Percentiles rank a stretch among this genome's conserved stretches.
phyloP scores from a whole-genome alignment of 208 protist genomes.

The Crithidia acanthocephali region DNA sequence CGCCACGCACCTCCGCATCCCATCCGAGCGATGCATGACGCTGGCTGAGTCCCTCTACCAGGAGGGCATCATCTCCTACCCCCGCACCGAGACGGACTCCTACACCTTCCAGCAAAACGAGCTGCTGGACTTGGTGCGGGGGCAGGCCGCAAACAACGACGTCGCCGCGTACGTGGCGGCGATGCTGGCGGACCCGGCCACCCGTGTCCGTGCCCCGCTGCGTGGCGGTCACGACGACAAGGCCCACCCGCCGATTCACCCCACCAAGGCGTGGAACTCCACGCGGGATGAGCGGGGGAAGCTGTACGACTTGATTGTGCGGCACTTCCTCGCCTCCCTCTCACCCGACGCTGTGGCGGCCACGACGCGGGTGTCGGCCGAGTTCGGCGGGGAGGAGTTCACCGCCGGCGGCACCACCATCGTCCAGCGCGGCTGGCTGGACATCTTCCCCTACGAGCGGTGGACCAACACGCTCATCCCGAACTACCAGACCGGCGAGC shows the following conservation, averaged over 20 bases:
- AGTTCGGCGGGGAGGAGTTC: slow-evolving; percentile 89
- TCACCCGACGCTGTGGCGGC: slow-evolving; percentile 91
- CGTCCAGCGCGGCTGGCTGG: slow-evolving; percentile 93
- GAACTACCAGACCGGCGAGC: slow-evolving; percentile 88
- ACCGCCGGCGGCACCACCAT: slow-evolving; percentile 90
- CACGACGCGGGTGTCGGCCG: slow-evolving; percentile 84
- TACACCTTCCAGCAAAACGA: slow-evolving; percentile 92
- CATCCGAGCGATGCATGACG: slow-evolving; percentile 96
- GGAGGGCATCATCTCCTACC: slow-evolving; percentile 95
- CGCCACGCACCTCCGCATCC: slow-evolving; percentile 92
- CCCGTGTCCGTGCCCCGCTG: slow-evolving; percentile 92
- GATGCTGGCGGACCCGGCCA: slow-evolving; percentile 55
- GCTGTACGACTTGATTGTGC: slow-evolving; percentile 97
- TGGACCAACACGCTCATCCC: slow-evolving; percentile 94
- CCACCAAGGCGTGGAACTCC: slow-evolving; percentile 79
- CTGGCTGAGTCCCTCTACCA: slow-evolving; percentile 94
- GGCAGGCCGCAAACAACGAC: slow-evolving; percentile 67
- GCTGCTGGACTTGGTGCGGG: slow-evolving; percentile 77
- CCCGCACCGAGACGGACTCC: slow-evolving; percentile 97
- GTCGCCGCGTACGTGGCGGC: slow-evolving; percentile 61
- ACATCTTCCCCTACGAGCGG: slow-evolving; percentile 91
- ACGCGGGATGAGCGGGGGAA: slow-evolving; percentile 54
- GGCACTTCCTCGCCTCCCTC: slow-evolving; percentile 98
- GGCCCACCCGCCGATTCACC: slow-evolving; percentile 99
- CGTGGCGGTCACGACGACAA: slow-evolving; percentile 96